These are phyloP conservation scores for Triticum monococcum DNA, from an alignment of 176 grass and related monocot genomes.

Conservation along the genomic window DNA sequence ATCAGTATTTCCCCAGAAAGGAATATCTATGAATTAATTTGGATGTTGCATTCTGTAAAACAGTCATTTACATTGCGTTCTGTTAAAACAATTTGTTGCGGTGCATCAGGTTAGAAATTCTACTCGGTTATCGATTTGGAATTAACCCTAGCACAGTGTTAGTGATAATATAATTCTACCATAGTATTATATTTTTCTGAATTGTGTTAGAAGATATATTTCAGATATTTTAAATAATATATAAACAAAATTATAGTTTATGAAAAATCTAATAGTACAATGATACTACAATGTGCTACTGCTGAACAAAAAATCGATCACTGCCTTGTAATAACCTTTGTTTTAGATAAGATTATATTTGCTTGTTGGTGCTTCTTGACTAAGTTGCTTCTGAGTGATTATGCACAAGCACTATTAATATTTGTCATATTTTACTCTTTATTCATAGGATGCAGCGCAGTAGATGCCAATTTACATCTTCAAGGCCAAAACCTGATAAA, in stretches of 20 bases:
- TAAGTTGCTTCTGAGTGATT: not conserved
- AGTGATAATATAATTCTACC: not conserved
- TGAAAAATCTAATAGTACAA: not conserved
- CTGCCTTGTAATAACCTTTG: not conserved
- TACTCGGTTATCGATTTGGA: not conserved
- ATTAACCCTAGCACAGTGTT: not conserved
- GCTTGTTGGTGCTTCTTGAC: not conserved
- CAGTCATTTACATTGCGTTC: not conserved
- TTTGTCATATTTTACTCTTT: not conserved
- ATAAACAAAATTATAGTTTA: not conserved
- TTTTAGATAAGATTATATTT: not conserved
- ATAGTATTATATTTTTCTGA: not conserved
- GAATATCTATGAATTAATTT: not conserved
- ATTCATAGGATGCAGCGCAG: conserved; percentile 94
- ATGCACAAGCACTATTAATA: not conserved
- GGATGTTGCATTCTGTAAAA: not conserved
- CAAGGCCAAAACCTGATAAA: conserved; percentile 83
- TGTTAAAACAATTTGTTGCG: not conserved
- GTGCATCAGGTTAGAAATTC: not conserved
- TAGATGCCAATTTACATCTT: conserved; percentile 92
- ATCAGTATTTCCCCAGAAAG: not conserved
- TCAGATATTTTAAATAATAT: not conserved
- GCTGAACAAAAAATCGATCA: not conserved
- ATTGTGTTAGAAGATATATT: not conserved
- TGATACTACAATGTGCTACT: not conserved